Percentiles rank a stretch among this genome's conserved stretches.
These are phyloP conservation scores for Blastobotrys illinoisensis DNA, from an alignment of 1,139 yeast species.

Conservation along the genomic window DNA sequence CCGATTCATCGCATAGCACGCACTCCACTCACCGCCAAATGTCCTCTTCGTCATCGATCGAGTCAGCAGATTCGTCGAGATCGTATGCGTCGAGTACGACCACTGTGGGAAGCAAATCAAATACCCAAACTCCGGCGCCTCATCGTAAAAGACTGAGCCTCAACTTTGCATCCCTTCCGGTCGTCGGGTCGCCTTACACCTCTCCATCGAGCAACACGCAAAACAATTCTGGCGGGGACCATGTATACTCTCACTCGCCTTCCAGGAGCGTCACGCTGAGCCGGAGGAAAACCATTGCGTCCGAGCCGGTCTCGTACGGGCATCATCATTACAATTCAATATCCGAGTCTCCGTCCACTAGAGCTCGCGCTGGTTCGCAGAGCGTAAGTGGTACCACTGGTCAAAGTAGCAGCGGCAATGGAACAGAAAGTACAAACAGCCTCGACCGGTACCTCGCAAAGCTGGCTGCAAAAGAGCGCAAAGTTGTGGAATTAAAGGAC, in stretches of 20 bases:
- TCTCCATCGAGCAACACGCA: neutral
- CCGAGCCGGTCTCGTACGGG: neutral
- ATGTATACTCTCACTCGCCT: neutral
- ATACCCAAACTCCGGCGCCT: neutral
- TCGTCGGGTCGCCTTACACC: constrained; percentile 10
- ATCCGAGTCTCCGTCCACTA: neutral
- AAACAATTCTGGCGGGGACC: neutral
- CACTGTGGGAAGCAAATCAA: neutral
- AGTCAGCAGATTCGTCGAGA: constrained; percentile 1
- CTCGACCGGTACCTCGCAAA: constrained; percentile 26
- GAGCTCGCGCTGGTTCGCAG: constrained; percentile 1
- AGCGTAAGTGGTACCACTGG: neutral
- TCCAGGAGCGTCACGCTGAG: neutral
- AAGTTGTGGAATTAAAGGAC: constrained; percentile 33
- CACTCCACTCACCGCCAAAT: constrained; percentile 5
- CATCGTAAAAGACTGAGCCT: constrained; percentile 22
- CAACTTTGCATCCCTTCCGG: constrained; percentile 26
- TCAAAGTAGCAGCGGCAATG: neutral
- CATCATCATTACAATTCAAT: neutral
- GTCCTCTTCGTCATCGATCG: constrained; percentile 6
- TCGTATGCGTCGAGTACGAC: neutral
- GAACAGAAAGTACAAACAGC: constrained; percentile 1
- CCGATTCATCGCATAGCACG: neutral
- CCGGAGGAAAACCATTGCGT: neutral
- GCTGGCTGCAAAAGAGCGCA: constrained; percentile 34